Base-by-base conservation (phyloP, 192 early-diverging fungal species). In the Funneliformis geosporum region DNA sequence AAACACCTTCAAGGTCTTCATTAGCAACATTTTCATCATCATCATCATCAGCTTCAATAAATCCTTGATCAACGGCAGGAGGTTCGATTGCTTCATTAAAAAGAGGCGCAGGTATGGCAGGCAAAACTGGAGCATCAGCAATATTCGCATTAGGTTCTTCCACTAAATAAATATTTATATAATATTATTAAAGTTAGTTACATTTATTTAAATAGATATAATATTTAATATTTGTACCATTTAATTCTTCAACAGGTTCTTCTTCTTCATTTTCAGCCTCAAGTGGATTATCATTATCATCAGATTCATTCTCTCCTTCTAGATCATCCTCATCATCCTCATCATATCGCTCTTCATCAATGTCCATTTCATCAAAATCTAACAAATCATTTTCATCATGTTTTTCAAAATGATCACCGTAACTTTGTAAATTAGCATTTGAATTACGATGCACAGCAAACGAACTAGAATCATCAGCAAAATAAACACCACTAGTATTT, bases 1-100 rank as follows among this genome's bases (percentile, higher is more conserved):
- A 79, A n/a, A 94, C 84, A 6, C 91, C 93, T 60, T 94, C 92
- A 9, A 91, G 83, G 25, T 88, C 92, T 42, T 93, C 93, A 71
- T 87, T 91, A 23, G 85, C 85, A 69, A 86, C 80, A 75, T 91
- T 88, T 21, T 87, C 87, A n/a, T 82, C 84, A 8, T 82, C 86
- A 16, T 84, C 83, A 2, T 78, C 80, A 14, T 85, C 84, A 27
- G 42, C 71, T 46, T 66, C 70, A 18, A 43, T n/a, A 27, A 77
- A 67, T 43, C 28, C 42, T 46, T 40, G 75, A 46, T 40, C 75
- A 46, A 21, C 64, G 16, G 11, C 75, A n/a, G 75, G 75, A 33
- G 62, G 61, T 11, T 77, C 75, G 28, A 77, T 77, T 21, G 75
- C 75, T 42, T 77, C 75, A 66, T 77, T 77, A 47, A 77, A 77